Evolutionary conservation across 2,329 filamentous ascomycete genomes (phyloP).

Genomic region (Colletotrichum costaricense): DNA sequence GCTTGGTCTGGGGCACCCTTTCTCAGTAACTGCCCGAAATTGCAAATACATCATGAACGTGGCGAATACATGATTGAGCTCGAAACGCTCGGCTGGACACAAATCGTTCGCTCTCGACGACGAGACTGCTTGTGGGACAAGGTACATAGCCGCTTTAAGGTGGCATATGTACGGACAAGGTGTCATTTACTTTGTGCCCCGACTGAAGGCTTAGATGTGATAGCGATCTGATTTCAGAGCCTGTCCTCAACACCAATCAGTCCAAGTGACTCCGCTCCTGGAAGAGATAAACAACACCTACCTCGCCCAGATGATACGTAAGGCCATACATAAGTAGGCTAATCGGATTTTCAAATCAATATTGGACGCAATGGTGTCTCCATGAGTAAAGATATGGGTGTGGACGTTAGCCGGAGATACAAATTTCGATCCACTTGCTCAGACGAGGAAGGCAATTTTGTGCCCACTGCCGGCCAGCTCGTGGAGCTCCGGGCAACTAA

Average conservation of each 20-base stretch:
- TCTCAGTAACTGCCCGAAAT: not conserved
- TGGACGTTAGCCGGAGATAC: slow-evolving; percentile 28
- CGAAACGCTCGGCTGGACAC: not conserved
- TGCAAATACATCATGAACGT: not conserved
- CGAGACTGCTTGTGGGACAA: not conserved
- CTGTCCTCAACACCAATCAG: not conserved
- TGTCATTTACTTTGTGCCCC: too few relatives aligned
- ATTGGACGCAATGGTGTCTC: not conserved
- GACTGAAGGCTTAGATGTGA: not conserved
- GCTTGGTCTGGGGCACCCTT: not conserved
- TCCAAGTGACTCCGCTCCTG: not conserved
- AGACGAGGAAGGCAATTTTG: slow-evolving; percentile 10
- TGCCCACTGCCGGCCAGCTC: not conserved
- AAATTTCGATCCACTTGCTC: slow-evolving; percentile 20
- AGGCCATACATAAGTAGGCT: not conserved
- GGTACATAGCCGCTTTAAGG: too few relatives aligned
- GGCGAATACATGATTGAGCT: not conserved
- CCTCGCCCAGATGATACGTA: not conserved
- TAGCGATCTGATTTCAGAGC: not conserved
- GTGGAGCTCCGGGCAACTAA: not conserved
- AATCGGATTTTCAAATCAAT: not conserved
- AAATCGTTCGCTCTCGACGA: not conserved
- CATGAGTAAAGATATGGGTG: slow-evolving; percentile 12
- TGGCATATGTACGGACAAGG: too few relatives aligned
- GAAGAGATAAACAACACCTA: not conserved